Base-by-base conservation (phyloP, 2,329 filamentous ascomycete genomes). In the Talaromyces sp. region DNA sequence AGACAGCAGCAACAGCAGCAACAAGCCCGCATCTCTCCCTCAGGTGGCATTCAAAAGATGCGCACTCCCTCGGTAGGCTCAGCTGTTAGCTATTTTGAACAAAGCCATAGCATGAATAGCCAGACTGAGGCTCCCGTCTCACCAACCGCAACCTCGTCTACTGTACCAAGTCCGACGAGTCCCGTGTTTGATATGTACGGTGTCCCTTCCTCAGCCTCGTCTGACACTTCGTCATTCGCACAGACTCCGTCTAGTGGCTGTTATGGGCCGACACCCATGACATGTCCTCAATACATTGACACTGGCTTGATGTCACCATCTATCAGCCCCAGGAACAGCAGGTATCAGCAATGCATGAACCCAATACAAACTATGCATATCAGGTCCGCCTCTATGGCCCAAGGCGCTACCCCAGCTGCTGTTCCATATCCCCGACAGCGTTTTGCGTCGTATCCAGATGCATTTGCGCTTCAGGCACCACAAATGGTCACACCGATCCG, bases 31-130 rank as follows among this genome's bases (percentile, higher is more conserved):
- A 68, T 70, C 3, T 73, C 76, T 0, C 59, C 73, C 6, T 69
- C 72, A 22, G 72, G 71, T 10, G 70, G 69, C 13, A 73, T 73
- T 31, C 59, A 62, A 62, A 78, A 78, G 63, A 75, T 77, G 74
- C 76, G 73, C 62, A 64, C 56, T 16, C 9, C 45, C 19, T 54
- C 50, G 4, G 24, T 60, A 24, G 35, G 41, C 5, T 47, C 64
- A 14, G 19, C 59, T 24, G 19, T 31, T 9, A 39, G 43, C 2
- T 62, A 52, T 33, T 59, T 52, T 24, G 39, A 22, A n/a, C 3
- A 43, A 22, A 58, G 33, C 22, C 24, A 59, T 31, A 31, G n/a
- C 16, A n/a, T 19, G 37, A 14, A 59, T 10, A 56, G 22, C 16
- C 57, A 61, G 16, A 11, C 27, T 9, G 35, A 31, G 35, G 16